Base-by-base conservation (phyloP, 345 rosid species). In the Nephelium lappaceum region DNA sequence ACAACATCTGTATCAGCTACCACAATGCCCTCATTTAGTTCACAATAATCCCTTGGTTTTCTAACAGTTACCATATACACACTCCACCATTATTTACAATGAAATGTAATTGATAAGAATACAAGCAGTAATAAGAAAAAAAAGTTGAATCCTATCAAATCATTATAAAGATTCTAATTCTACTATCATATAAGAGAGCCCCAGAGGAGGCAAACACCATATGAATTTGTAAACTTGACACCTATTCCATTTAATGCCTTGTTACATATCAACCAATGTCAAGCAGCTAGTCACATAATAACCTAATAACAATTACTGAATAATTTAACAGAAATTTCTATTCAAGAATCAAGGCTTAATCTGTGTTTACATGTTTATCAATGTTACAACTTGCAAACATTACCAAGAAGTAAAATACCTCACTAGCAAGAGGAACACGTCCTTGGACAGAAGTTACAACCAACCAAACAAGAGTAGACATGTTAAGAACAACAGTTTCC, bases 391-490 rank as follows among this genome's bases (percentile, higher is more conserved):
- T 15, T 61, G 64, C 27, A 65, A 45, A 49, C 8, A 43, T 36
- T 76, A 41, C 45, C 49, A 47, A 60, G 25, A 62, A 64, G 73
- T 74, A 38, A 76, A 73, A 67, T 93, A 95, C 99, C 99, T 97
- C 99, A 77, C 98, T 97, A 71, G 98, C 99, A 80, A 97, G 86
- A 74, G 99, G 96, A 80, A 87, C 91, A 65, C 98, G 95, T 43
- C 99, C 99, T 84, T 93, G 81, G 80, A 91, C 96, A 74, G 93
- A 88, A 79, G 95, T 87, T 23, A 97, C 90, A 72, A 89, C 93
- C 69, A 98, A 97, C 98, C 98, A 97, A 70, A 89, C 88, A 61
- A 97, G 91, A 6, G 98, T 93, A 62, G 98, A 97, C 99, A 93
- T 97, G 91, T 97, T 97, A 70, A 93, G 93, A 53, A 94, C 97